phyloP scores from a whole-genome alignment of 805 yeast species.

The Nematodospora valgi region DNA sequence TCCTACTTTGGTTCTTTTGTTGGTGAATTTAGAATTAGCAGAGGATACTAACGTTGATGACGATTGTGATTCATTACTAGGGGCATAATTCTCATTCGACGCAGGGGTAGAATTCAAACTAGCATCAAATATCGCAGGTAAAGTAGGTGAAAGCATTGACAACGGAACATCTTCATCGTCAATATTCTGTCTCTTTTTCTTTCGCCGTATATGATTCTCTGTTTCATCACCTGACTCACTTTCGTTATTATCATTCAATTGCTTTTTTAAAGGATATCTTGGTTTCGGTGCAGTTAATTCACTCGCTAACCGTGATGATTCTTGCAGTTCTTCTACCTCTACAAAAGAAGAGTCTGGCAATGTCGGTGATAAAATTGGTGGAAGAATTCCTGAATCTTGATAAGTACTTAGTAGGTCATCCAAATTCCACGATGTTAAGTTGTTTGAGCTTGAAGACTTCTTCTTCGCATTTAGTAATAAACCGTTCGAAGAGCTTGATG shows the following conservation, averaged over 20 bases:
- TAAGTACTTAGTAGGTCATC: conserved; percentile 36
- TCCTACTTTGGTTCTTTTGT: conserved; percentile 6
- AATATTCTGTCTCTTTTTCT: conserved; percentile 1
- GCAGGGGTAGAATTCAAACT: not conserved
- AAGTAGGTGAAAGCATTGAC: conserved; percentile 31
- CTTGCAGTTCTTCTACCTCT: too few relatives aligned
- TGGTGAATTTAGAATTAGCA: too few relatives aligned
- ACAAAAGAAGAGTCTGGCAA: conserved; percentile 19
- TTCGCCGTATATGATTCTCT: conserved; percentile 1
- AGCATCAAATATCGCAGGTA: conserved; percentile 27
- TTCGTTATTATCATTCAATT: conserved; percentile 8
- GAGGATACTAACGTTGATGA: not conserved
- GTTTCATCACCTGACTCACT: conserved; percentile 5
- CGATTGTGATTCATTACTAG: not conserved
- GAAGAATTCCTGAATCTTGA: conserved; percentile 29
- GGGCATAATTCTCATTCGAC: not conserved
- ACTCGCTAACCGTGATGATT: not conserved
- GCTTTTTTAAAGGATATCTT: conserved; percentile 6
- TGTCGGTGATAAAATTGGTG: conserved; percentile 39
- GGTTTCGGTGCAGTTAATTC: conserved; percentile 3
- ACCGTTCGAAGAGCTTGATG: not conserved
- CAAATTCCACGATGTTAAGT: conserved; percentile 28
- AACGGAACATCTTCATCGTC: conserved; percentile 27
- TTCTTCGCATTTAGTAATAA: too few relatives aligned
- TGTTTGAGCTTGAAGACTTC: not conserved